phyloP scores from a whole-genome alignment of 441 rosid genomes.

The Arabidopsis hybrid region DNA sequence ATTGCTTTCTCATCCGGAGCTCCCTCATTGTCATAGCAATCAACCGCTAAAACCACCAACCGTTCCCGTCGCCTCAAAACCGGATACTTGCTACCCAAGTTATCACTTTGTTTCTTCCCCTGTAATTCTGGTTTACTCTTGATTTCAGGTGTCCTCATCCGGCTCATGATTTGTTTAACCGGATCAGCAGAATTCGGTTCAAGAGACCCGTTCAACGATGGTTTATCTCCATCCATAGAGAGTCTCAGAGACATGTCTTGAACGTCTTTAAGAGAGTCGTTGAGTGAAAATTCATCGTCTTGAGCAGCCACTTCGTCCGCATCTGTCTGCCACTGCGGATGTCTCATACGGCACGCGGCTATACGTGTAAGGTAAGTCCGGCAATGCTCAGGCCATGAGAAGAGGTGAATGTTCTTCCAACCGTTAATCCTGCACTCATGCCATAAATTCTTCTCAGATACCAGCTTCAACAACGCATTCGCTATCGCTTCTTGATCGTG shows the following conservation, averaged over 20 bases:
- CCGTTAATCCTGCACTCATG: constrained; percentile 86
- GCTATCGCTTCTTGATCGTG: constrained; percentile 90
- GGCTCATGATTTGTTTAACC: constrained; percentile 76
- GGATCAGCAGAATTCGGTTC: constrained; percentile 63
- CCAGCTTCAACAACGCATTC: constrained; percentile 86
- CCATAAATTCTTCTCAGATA: constrained; percentile 95
- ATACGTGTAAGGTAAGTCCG: constrained; percentile 96
- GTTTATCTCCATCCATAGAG: constrained; percentile 88
- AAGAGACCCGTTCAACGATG: constrained; percentile 62
- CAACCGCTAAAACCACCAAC: constrained; percentile 77
- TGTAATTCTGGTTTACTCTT: constrained; percentile 50
- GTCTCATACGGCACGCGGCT: constrained; percentile 93
- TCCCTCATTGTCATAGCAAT: constrained; percentile 74
- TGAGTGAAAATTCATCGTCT: constrained; percentile 69
- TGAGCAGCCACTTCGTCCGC: constrained; percentile 75
- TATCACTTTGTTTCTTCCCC: constrained; percentile 60
- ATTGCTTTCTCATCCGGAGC: constrained; percentile 64
- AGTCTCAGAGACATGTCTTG: constrained; percentile 97
- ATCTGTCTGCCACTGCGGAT: constrained; percentile 94
- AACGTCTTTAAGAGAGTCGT: constrained; percentile 90
- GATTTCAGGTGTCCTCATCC: constrained; percentile 63
- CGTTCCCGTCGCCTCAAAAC: constrained; percentile 76
- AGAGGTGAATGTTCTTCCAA: constrained; percentile 95
- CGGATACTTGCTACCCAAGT: constrained; percentile 70
- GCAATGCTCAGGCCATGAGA: constrained; percentile 99